phyloP scores from a whole-genome alignment of 73 alveolate species.

The Paramecium sonneborni region DNA sequence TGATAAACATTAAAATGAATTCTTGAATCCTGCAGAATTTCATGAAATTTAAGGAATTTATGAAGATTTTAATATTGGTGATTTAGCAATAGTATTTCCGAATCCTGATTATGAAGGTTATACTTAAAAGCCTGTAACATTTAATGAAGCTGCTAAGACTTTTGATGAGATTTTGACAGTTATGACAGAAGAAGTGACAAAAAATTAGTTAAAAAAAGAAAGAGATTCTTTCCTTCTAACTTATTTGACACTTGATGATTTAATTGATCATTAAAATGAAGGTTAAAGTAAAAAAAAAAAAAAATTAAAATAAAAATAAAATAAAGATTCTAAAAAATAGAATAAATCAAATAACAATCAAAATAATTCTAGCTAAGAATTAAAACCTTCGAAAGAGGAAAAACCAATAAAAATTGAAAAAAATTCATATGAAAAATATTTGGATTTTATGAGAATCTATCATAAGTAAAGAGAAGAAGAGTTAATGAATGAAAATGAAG shows the following conservation, averaged over 20 bases:
- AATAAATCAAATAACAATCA: neutral
- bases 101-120: slow-evolving; percentile 32
- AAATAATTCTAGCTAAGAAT: neutral
- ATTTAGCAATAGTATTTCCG: slow-evolving; percentile 15
- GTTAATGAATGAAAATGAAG: neutral
- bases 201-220: slow-evolving; percentile 1
- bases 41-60: slow-evolving; percentile 10
- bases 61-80: slow-evolving; percentile 44
- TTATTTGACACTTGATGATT: slow-evolving; percentile 34
- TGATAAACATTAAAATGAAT: slow-evolving; percentile 20
- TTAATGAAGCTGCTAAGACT: slow-evolving; percentile 8
- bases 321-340: neutral
- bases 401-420: neutral
- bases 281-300: neutral
- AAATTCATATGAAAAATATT: slow-evolving; percentile 9
- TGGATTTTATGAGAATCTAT: slow-evolving; percentile 27
- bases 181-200: slow-evolving; percentile 34
- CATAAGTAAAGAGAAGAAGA: neutral
- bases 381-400: neutral
- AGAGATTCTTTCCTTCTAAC: slow-evolving; percentile 6
- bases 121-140: slow-evolving; percentile 3
- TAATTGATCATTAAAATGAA: neutral
- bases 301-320: too few relatives aligned
- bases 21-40: slow-evolving; percentile 35
- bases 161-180: slow-evolving; percentile 32